Evolutionary conservation across 1,284 basidiomycete species (phyloP), one percentile per base, ranked within the genome.

Genomic region (Ganoderma sinense): DNA sequence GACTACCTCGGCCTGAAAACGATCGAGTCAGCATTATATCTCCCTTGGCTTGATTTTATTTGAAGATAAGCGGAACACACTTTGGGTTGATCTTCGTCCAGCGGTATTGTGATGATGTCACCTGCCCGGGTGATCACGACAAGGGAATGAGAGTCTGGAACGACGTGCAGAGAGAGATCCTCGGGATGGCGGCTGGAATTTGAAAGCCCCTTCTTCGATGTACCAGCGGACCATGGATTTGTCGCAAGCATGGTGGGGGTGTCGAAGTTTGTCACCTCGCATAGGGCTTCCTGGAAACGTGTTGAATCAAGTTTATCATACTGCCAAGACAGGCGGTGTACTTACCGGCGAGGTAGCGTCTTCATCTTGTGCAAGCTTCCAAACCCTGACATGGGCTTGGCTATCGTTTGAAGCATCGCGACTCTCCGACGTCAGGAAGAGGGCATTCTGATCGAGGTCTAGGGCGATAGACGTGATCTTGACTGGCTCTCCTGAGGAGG

Each of bases 51-150:
- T 3, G n/a, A 60, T 0, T 10, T n/a, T 8, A 18, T 41, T 16
- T 2, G 2, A 13, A n/a, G 40, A 14, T 43, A 77, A 84, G 69
- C 71, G 40, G 14, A 39, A 77, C 84, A 69, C 70, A 88, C 88
- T 61, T 79, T 72, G 58, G 85, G 75, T 4, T 82, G 75, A n/a
- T 86, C 84, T 41, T 89, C 87, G 62, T 91, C 89, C 20, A 94
- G 74, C 13, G 85, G 80, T 53, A 93, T 79, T 29, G 89, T 89
- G 2, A 89, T 89, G 67, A 97, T 94, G 75, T 97, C 95, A 61
- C 96, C 96, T 6, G 89, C 88, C 6, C 89, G 85, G 71, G 91
- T 88, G 18, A 96, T 85, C 14, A 91, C 78, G 11, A 86, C 88
- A 13, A 97, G 31, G 78, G 71, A 41, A 39, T 68, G 75, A 59